phyloP scores from a whole-genome alignment of 495 filamentous ascomycete species.

The Hyaloscypha hepaticicola region DNA sequence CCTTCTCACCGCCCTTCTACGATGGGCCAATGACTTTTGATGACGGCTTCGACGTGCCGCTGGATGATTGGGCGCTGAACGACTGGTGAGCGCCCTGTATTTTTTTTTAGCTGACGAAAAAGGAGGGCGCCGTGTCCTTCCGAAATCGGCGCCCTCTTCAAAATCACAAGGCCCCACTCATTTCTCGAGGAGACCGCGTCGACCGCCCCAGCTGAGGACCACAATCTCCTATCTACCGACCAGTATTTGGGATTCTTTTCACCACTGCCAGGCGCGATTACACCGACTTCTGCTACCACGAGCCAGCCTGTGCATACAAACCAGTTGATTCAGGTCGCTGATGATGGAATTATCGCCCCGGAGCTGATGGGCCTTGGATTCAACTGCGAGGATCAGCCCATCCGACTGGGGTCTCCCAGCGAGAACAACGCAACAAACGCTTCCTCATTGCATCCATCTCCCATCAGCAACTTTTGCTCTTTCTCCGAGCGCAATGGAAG shows the following conservation, averaged over 20 bases:
- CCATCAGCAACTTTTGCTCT: background rate
- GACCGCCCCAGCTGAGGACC: background rate
- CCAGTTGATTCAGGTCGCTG: too few relatives aligned
- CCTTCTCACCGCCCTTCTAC: background rate
- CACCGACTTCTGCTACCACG: too few relatives aligned
- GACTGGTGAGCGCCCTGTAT: background rate
- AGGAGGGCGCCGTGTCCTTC: background rate
- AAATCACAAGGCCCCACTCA: background rate
- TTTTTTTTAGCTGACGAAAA: background rate
- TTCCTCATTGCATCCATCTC: too few relatives aligned
- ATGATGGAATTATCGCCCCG: too few relatives aligned
- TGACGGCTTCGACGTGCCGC: background rate
- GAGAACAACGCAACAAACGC: too few relatives aligned
- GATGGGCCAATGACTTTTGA: background rate
- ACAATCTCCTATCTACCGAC: background rate
- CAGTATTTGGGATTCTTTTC: background rate
- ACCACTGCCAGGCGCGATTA: background rate
- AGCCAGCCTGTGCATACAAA: too few relatives aligned
- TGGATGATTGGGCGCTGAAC: background rate
- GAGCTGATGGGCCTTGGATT: too few relatives aligned
- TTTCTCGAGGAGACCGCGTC: background rate
- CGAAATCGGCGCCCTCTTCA: background rate
- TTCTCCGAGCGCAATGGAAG: background rate
- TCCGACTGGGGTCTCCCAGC: too few relatives aligned
- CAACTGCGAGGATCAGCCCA: too few relatives aligned